phyloP scores from a whole-genome alignment of 805 yeast genomes.

The Saturnispora diversa region DNA sequence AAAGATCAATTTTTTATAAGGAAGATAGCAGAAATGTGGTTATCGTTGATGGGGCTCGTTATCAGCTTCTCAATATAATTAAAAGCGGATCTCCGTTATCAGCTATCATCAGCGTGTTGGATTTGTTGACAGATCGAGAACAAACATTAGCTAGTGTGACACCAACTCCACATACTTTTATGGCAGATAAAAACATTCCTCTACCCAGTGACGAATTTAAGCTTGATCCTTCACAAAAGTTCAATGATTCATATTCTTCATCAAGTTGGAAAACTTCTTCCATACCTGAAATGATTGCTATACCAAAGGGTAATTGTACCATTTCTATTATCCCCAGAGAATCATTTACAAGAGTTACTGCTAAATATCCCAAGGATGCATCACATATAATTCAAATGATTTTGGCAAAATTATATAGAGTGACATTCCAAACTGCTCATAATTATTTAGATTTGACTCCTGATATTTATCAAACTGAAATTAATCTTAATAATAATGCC shows the following conservation, averaged over 20 bases:
- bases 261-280: not conserved
- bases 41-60: constrained; percentile 48
- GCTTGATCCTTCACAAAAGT: constrained; percentile 7
- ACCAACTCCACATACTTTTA: constrained; percentile 11
- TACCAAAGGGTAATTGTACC: constrained; percentile 69
- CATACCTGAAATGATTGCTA: constrained; percentile 46
- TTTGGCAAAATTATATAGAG: constrained; percentile 75
- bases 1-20: constrained; percentile 20
- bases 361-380: constrained; percentile 77
- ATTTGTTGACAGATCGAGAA: constrained; percentile 41
- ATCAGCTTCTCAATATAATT: constrained; percentile 71
- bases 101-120: constrained; percentile 70
- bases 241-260: not conserved
- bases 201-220: constrained; percentile 13
- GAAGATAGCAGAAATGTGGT: constrained; percentile 35
- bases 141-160: constrained; percentile 9
- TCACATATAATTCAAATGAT: constrained; percentile 94
- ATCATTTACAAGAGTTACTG: constrained; percentile 65
- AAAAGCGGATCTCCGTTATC: constrained; percentile 81
- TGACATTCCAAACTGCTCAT: constrained; percentile 86
- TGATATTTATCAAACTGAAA: constrained; percentile 74
- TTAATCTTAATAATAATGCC: constrained; percentile 43
- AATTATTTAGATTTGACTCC: constrained; percentile 75
- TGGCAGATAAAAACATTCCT: not conserved
- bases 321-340: constrained; percentile 86